Evolutionary conservation across 2,329 filamentous ascomycete genomes (phyloP), one percentile per base, ranked within the genome.

Genomic region (Stachybotrys echinatus): DNA sequence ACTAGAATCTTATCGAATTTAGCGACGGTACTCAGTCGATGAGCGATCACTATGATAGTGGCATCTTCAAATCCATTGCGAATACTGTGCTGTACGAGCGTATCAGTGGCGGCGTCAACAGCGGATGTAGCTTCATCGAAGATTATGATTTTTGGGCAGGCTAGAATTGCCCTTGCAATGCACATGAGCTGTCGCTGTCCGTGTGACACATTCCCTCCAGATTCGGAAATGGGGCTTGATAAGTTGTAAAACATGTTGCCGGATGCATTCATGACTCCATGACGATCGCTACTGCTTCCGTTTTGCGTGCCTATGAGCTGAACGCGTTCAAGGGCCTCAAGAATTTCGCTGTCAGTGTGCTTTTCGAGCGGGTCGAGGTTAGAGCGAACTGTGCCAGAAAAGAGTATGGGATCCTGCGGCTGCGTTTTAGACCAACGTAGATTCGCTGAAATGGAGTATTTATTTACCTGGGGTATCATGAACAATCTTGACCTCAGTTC

Each of bases 321-420:
- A 45, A 45, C 42, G 17, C 22, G 21, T 17, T 14, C 20, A 14
- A 45, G 42, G 21, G 21, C n/a, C 12, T n/a, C n/a, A 12, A 45
- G 17, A 4, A 45, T 12, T 57, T 85, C 81, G 2, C 65, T 70
- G 55, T 90, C 86, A 3, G 72, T 75, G 61, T 87, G 80, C 51
- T 85, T 72, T 50, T 81, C 72, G 57, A 88, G 88, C 1, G 87
- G 82, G 60, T 91, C 87, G 6, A 91, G 75, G 59, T 90, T 90
- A 17, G 74, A 79, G 31, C 86, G 76, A 18, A 91, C 70, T 0
- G 85, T 88, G 14, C 88, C 87, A 1, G 17, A 85, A 66, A 91
- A 90, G 3, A 91, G 74, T 1, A 89, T 84, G 0, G 87, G 86
- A 56, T 90, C 42, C 42, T 45, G 22, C 6, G 20, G 5, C 5